These are phyloP conservation scores for Solanum pinnatisectum DNA, from an alignment of 257 asterid genomes.

Conservation along the genomic window DNA sequence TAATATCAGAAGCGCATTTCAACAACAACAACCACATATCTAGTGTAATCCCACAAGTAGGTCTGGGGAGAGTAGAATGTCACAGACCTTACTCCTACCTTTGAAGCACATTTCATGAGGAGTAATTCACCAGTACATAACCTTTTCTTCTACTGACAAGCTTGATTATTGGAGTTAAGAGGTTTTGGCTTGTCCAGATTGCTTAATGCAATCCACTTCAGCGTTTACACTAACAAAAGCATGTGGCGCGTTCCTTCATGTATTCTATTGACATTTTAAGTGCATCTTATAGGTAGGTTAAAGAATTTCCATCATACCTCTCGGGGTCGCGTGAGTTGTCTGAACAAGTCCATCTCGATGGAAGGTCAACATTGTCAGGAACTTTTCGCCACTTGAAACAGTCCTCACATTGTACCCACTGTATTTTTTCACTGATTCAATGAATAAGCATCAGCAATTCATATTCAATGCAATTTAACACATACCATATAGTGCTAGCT, in stretches of 20 bases:
- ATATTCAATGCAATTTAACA: constrained; percentile 10
- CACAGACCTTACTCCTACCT: background rate
- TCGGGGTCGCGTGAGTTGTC: constrained; percentile 56
- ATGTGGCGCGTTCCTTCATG: background rate
- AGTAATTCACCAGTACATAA: background rate
- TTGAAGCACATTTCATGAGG: background rate
- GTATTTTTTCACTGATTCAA: constrained; percentile 38
- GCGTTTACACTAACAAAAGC: background rate
- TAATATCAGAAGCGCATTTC: background rate
- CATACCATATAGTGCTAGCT: background rate
- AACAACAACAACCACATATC: background rate
- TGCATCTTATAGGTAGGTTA: background rate
- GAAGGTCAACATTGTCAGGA: constrained; percentile 62
- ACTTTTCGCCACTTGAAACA: constrained; percentile 93
- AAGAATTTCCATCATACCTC: constrained; percentile 33
- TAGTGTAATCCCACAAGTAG: background rate
- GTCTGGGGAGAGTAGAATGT: background rate
- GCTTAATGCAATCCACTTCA: background rate
- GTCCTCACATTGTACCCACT: constrained; percentile 90
- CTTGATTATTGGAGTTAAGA: background rate
- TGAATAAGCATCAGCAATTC: constrained; percentile 1
- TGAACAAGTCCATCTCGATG: constrained; percentile 74
- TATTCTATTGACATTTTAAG: background rate
- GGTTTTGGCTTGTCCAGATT: background rate
- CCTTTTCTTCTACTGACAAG: background rate